Percentiles rank a stretch among this genome's conserved stretches.
Evolutionary conservation across 2,329 filamentous ascomycete species (phyloP).

Genomic region (Diaporthe capsici): DNA sequence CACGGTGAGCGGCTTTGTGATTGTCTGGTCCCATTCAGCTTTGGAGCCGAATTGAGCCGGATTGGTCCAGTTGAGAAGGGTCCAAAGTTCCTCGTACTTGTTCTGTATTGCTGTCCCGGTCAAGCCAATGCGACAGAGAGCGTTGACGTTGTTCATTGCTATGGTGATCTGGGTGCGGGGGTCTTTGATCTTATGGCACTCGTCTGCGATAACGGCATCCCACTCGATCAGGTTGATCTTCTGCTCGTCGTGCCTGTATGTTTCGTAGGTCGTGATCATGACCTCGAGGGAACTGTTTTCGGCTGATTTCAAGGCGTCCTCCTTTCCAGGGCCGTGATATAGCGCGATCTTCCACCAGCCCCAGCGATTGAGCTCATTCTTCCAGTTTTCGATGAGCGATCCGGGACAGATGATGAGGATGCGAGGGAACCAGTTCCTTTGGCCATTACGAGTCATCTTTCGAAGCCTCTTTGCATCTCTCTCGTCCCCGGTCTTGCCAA

Average conservation of each 20-base stretch:
- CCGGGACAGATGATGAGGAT: constrained; percentile 91
- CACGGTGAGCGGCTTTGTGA: constrained; percentile 84
- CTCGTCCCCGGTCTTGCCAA: constrained; percentile 93
- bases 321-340: constrained; percentile 81
- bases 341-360: constrained; percentile 94
- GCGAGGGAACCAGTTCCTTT: constrained; percentile 81
- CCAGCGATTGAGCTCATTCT: constrained; percentile 87
- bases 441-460: constrained; percentile 77
- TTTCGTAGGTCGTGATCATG: constrained; percentile 94
- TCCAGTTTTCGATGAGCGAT: constrained; percentile 92
- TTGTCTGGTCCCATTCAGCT: constrained; percentile 82
- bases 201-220: constrained; percentile 95
- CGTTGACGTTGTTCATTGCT: constrained; percentile 91
- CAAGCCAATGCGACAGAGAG: constrained; percentile 90
- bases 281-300: constrained; percentile 85
- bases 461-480: constrained; percentile 89
- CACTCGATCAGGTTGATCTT: constrained; percentile 87
- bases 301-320: constrained; percentile 80
- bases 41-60: constrained; percentile 78
- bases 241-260: constrained; percentile 83
- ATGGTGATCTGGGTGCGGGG: constrained; percentile 81
- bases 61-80: constrained; percentile 95
- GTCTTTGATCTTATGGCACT: constrained; percentile 93
- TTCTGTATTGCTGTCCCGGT: constrained; percentile 98
- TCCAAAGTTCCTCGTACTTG: constrained; percentile 97